Evolutionary conservation across 805 yeast genomes (phyloP).

Genomic region (Ogataea trehaloabstinens): DNA sequence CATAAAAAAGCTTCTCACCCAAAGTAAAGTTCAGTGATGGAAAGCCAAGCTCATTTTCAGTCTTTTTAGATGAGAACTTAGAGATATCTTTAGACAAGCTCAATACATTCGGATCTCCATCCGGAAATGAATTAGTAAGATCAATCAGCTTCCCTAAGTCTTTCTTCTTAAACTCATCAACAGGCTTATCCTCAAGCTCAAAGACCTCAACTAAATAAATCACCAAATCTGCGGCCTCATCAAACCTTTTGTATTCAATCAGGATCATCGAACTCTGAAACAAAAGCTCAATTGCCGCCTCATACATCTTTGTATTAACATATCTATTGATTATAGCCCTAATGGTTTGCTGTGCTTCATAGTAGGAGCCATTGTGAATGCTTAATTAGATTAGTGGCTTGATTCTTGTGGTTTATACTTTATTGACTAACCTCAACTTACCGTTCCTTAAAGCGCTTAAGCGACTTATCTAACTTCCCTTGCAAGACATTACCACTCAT

Average conservation of each 20-base stretch:
- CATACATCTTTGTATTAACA: slow-evolving; percentile 62
- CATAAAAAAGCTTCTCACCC: slow-evolving; percentile 58
- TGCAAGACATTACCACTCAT: slow-evolving; percentile 21
- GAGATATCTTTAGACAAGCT: slow-evolving; percentile 65
- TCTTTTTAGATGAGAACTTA: slow-evolving; percentile 59
- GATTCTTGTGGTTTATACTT: background rate
- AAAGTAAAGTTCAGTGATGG: slow-evolving; percentile 69
- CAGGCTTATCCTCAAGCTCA: slow-evolving; percentile 42
- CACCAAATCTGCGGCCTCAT: slow-evolving; percentile 78
- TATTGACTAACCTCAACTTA: slow-evolving; percentile 12
- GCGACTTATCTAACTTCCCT: slow-evolving; percentile 53
- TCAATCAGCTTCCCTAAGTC: slow-evolving; percentile 39
- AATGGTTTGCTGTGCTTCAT: slow-evolving; percentile 95
- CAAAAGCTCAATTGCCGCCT: slow-evolving; percentile 71
- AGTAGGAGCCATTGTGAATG: slow-evolving; percentile 72
- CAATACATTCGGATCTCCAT: slow-evolving; percentile 58
- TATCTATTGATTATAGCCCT: slow-evolving; percentile 87
- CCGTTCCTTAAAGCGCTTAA: slow-evolving; percentile 59
- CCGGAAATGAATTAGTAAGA: slow-evolving; percentile 41
- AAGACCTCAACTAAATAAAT: slow-evolving; percentile 71
- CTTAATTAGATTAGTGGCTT: slow-evolving; percentile 28
- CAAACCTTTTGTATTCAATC: slow-evolving; percentile 67
- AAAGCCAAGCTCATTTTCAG: slow-evolving; percentile 64
- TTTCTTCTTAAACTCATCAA: slow-evolving; percentile 20
- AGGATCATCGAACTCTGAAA: slow-evolving; percentile 69